Conservation (phyloP, 495 filamentous ascomycete species). For the Xylaria grammica region DNA sequence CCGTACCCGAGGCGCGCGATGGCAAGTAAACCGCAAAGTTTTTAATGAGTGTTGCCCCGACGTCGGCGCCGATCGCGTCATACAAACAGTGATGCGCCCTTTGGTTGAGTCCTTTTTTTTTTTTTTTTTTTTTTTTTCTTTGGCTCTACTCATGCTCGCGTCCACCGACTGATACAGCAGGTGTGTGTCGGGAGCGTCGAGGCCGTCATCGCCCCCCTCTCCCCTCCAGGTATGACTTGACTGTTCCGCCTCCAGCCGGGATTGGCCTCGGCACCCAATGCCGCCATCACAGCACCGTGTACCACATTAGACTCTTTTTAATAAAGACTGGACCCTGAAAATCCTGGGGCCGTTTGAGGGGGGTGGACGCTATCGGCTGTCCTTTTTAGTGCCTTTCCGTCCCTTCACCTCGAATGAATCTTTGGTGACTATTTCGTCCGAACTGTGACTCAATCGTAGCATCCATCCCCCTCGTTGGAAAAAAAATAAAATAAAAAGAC, state of each 20-base stretch:
- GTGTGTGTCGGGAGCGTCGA: not conserved
- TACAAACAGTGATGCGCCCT: not conserved
- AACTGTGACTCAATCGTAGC: conserved; percentile 12
- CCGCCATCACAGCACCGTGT: not conserved
- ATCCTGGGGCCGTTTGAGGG: not conserved
- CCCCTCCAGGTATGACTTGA: not conserved
- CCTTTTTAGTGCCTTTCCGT: not conserved
- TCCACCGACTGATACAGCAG: not conserved
- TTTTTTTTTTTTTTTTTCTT: not conserved
- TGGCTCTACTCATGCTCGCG: not conserved
- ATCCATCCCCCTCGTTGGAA: not conserved
- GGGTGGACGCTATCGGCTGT: conserved; percentile 12
- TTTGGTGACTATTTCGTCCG: not conserved
- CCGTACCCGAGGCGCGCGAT: too few relatives aligned
- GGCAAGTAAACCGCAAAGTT: not conserved
- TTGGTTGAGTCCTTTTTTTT: not conserved
- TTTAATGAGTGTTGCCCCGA: not conserved
- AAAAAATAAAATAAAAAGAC: too few relatives aligned
- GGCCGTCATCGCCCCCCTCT: conserved; percentile 8
- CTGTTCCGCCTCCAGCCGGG: conserved; percentile 8
- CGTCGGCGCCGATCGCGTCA: conserved; percentile 10
- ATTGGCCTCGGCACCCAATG: not conserved
- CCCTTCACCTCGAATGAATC: not conserved
- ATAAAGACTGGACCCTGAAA: not conserved
- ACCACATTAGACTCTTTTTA: not conserved